A percentile compares a stretch with the other conserved stretches of the same genome.
phyloP scores from a whole-genome alignment of 352 stramenopile genomes.

The Globisporangium perplexum region DNA sequence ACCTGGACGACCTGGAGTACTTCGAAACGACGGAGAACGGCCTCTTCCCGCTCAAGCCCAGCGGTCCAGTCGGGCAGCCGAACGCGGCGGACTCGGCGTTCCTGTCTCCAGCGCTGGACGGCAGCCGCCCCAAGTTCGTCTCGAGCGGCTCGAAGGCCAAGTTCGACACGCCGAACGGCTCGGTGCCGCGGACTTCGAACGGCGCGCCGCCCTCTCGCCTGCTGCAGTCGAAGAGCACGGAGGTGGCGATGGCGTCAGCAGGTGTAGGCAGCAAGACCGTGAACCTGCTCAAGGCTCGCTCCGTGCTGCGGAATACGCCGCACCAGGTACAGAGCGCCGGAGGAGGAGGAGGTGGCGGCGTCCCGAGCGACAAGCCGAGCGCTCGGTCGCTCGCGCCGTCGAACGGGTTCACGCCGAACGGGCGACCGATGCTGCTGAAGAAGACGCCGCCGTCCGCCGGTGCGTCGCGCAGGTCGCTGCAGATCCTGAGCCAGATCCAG shows the following conservation, averaged over 20 bases:
- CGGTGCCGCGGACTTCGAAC: slow-evolving; percentile 17
- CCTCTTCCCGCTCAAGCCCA: slow-evolving; percentile 71
- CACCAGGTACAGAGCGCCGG: slow-evolving; percentile 9
- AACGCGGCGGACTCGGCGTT: slow-evolving; percentile 24
- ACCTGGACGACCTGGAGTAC: slow-evolving; percentile 71
- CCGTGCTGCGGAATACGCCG: slow-evolving; percentile 25
- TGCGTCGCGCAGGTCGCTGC: slow-evolving; percentile 61
- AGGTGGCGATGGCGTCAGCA: slow-evolving; percentile 14
- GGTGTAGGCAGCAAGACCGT: slow-evolving; percentile 39
- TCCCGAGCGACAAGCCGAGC: slow-evolving; percentile 6
- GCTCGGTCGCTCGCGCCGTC: slow-evolving; percentile 14
- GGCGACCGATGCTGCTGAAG: slow-evolving; percentile 26
- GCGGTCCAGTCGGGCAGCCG: slow-evolving; percentile 5
- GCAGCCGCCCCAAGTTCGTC: slow-evolving; percentile 16
- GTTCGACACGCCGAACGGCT: slow-evolving; percentile 42
- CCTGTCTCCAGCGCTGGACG: slow-evolving; percentile 49
- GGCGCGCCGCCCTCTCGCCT: slow-evolving; percentile 25
- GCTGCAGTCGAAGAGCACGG: slow-evolving; percentile 43
- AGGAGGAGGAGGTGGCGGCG: slow-evolving; percentile 9
- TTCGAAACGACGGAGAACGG: slow-evolving; percentile 76
- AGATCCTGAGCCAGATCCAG: slow-evolving; percentile 83
- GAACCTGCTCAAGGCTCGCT: slow-evolving; percentile 78
- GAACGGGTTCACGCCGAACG: slow-evolving; percentile 29
- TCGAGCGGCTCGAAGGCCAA: slow-evolving; percentile 57
- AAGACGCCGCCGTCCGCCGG: slow-evolving; percentile 63